Evolutionary conservation across 805 yeast species (phyloP).

Genomic region (Debaryomyces prosopidis): DNA sequence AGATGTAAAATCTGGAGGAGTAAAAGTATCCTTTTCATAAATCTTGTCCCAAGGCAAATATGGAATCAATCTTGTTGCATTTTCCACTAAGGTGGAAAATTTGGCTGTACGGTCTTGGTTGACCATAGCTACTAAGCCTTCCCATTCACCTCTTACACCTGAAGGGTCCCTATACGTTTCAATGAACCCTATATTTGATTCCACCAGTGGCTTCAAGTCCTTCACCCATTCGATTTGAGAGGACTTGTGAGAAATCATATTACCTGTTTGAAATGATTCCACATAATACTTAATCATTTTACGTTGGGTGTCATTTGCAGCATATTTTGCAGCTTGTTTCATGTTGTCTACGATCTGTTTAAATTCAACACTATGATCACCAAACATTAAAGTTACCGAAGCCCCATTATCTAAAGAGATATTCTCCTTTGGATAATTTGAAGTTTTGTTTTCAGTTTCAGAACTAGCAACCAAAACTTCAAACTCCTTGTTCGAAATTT

Average conservation of each 20-base stretch:
- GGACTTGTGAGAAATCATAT: constrained; percentile 80
- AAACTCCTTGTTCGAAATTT: constrained; percentile 48
- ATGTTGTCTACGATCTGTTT: constrained; percentile 55
- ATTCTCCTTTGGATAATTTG: constrained; percentile 51
- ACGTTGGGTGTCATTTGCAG: constrained; percentile 71
- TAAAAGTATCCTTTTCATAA: constrained; percentile 81
- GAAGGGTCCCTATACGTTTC: constrained; percentile 93
- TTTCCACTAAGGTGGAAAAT: constrained; percentile 65
- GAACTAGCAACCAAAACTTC: constrained; percentile 72
- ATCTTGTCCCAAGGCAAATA: constrained; percentile 75
- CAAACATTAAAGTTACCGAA: constrained; percentile 59
- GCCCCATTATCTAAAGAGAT: constrained; percentile 40
- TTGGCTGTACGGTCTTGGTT: constrained; percentile 84
- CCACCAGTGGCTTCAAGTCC: constrained; percentile 71
- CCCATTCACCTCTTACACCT: constrained; percentile 93
- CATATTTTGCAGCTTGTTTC: constrained; percentile 55
- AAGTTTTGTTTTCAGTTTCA: constrained; percentile 45
- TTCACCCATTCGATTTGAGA: constrained; percentile 88
- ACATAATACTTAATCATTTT: constrained; percentile 67
- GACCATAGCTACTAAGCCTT: constrained; percentile 86
- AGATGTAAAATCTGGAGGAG: constrained; percentile 91
- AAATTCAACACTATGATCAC: constrained; percentile 76
- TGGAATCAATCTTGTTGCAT: constrained; percentile 64
- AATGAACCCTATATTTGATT: constrained; percentile 83
- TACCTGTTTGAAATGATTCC: constrained; percentile 74